These are phyloP conservation scores for Sinapis alba DNA, from an alignment of 441 rosid genomes.

Conservation along the genomic window DNA sequence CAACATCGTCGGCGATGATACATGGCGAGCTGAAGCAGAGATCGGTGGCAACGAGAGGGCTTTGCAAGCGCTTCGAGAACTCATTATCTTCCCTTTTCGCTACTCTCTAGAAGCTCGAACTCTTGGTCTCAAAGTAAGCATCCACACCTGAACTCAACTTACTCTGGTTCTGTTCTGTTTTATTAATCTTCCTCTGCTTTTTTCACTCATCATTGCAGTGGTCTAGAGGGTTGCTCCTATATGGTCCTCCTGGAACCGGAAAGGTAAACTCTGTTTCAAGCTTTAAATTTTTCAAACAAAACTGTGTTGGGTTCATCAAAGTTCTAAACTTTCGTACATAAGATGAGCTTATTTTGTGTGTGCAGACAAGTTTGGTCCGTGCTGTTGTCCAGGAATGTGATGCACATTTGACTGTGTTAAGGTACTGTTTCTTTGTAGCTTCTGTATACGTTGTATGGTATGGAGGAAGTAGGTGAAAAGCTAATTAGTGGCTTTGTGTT, in stretches of 20 bases:
- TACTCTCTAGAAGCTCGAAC: background rate
- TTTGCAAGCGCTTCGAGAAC: constrained; percentile 1
- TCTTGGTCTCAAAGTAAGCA: constrained; percentile 2
- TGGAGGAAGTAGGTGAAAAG: constrained; percentile 4
- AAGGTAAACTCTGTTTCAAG: constrained; percentile 42
- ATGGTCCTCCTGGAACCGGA: constrained; percentile 88
- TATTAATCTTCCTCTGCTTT: background rate
- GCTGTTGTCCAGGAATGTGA: constrained; percentile 83
- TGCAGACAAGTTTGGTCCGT: constrained; percentile 91
- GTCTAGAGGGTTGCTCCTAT: constrained; percentile 37
- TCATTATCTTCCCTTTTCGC: constrained; percentile 2
- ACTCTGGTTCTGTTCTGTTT: background rate
- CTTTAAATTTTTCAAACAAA: background rate
- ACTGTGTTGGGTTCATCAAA: background rate
- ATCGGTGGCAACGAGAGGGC: constrained; percentile 9
- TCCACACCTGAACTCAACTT: background rate
- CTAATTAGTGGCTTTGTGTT: background rate
- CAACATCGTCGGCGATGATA: background rate
- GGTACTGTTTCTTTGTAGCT: constrained; percentile 49
- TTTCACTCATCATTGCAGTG: background rate
- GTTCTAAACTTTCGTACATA: background rate
- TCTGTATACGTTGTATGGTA: constrained; percentile 7
- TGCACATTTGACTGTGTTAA: constrained; percentile 76
- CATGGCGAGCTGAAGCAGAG: background rate
- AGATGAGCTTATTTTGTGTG: background rate